Evolutionary conservation across 108 stramenopile genomes (phyloP).

Genomic region (Nitzschia sp.): DNA sequence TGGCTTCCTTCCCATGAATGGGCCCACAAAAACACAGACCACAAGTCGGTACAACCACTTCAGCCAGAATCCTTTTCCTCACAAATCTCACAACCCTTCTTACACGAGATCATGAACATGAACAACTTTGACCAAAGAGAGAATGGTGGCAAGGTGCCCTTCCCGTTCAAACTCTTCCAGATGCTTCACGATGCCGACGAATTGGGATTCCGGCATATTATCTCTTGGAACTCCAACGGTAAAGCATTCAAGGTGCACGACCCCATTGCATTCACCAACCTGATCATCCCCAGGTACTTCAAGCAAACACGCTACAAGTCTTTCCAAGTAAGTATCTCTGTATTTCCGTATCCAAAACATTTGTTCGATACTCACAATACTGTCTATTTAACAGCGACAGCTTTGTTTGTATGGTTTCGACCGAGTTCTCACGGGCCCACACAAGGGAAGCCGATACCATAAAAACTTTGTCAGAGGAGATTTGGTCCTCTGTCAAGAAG

Average conservation of each 20-base stretch:
- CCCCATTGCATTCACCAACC: slow-evolving; percentile 40
- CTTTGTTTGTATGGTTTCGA: slow-evolving; percentile 63
- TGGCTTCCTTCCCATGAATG: too few relatives aligned
- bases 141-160: slow-evolving; percentile 16
- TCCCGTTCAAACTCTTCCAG: slow-evolving; percentile 44
- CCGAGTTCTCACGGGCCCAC: slow-evolving; percentile 39
- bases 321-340: slow-evolving; percentile 22
- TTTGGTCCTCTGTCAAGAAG: not conserved
- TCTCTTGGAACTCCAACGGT: slow-evolving; percentile 67
- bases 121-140: not conserved
- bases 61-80: too few relatives aligned
- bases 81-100: too few relatives aligned
- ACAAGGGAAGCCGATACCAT: slow-evolving; percentile 13
- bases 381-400: slow-evolving; percentile 52
- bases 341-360: not conserved
- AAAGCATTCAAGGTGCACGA: slow-evolving; percentile 64
- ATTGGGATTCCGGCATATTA: slow-evolving; percentile 46
- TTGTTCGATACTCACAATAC: not conserved
- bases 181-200: slow-evolving; percentile 51
- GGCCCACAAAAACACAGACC: too few relatives aligned
- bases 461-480: slow-evolving; percentile 17
- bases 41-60: too few relatives aligned
- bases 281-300: slow-evolving; percentile 35
- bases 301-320: slow-evolving; percentile 29
- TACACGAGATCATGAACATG: not conserved